Conservation (phyloP, 495 filamentous ascomycete genomes). For the Daldinia bambusicola region DNA sequence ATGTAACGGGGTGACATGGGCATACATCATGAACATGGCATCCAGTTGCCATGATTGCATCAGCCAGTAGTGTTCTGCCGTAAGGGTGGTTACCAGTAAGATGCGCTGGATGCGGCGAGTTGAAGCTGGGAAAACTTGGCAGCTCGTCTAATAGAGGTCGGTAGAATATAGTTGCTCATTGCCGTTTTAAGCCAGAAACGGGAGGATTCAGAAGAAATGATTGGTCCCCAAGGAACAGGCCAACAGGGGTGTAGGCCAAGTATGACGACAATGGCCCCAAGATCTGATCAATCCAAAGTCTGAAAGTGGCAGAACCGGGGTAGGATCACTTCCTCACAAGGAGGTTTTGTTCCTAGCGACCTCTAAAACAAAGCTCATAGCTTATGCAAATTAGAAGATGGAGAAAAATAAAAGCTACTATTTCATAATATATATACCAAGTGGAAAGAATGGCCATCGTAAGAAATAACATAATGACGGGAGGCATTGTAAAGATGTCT, state of each 20-base stretch:
- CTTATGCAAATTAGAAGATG: too few relatives aligned
- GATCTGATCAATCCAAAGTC: conserved; percentile 31
- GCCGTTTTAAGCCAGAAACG: conserved; percentile 32
- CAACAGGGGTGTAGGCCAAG: conserved; percentile 13
- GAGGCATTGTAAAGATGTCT: too few relatives aligned
- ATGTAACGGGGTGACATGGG: conserved; percentile 29
- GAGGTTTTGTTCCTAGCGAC: not conserved
- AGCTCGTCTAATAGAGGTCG: conserved; percentile 26
- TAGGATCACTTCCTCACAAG: conserved; percentile 18
- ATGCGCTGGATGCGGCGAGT: not conserved
- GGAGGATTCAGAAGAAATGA: conserved; percentile 17
- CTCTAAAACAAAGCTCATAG: not conserved
- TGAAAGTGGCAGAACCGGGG: conserved; percentile 6
- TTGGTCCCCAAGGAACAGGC: conserved; percentile 29
- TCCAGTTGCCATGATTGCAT: conserved; percentile 31
- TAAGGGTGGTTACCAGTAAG: conserved; percentile 11
- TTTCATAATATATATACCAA: too few relatives aligned
- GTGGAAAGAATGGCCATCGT: too few relatives aligned
- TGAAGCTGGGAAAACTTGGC: conserved; percentile 33
- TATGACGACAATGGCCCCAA: conserved; percentile 40
- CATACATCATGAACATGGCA: conserved; percentile 39
- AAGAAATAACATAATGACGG: too few relatives aligned
- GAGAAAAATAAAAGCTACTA: too few relatives aligned
- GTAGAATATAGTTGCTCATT: conserved; percentile 34
- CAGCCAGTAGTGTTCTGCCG: conserved; percentile 29